Evolutionary conservation across 768 basidiomycete species (phyloP), one percentile per base, ranked within the genome.

Genomic region (Leccinum uliginosum): DNA sequence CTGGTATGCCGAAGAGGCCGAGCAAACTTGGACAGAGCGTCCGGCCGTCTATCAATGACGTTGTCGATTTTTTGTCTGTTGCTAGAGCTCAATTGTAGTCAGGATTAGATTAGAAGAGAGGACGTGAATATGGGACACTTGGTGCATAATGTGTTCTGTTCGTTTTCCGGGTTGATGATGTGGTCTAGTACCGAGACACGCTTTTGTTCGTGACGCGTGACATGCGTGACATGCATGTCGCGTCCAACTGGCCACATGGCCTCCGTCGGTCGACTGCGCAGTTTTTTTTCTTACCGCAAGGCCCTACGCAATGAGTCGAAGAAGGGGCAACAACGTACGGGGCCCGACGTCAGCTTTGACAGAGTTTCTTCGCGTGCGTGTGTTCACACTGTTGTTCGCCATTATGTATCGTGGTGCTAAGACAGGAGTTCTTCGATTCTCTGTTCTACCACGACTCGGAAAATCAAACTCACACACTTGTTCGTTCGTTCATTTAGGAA

Each of bases 271-370:
- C 17, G 24, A 8, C 6, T 49, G 65, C 58, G n/a, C n/a, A n/a
- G n/a, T 51, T 65, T 45, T 54, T 53, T 48, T 49, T 60, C 60
- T 66, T 48, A 51, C 50, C 9, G 10, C 40, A 12, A 34, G 34
- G 14, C 15, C 15, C n/a, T n/a, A 34, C 34, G 38, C 26, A 6
- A 71, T 72, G 69, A 70, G 71, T 53, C 60, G 69, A 54, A n/a
- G n/a, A n/a, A 61, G 69, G 46, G 35, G 54, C 3, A 81, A 83
- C 68, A 88, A 88, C 56, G 83, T 93, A 43, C 82, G 87, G 12
- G 91, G 91, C 0, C 91, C 91, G 3, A 83, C 87, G 0, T 91
- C 89, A 26, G 91, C 91, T 0, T 73, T 93, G 12, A 92, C 91
- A 34, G 89, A 91, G 60, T 93, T 88, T 62, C 74, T 93, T 32